Conservation (phyloP, 2,329 filamentous ascomycete species). For the Trichophyton verrucosum region DNA sequence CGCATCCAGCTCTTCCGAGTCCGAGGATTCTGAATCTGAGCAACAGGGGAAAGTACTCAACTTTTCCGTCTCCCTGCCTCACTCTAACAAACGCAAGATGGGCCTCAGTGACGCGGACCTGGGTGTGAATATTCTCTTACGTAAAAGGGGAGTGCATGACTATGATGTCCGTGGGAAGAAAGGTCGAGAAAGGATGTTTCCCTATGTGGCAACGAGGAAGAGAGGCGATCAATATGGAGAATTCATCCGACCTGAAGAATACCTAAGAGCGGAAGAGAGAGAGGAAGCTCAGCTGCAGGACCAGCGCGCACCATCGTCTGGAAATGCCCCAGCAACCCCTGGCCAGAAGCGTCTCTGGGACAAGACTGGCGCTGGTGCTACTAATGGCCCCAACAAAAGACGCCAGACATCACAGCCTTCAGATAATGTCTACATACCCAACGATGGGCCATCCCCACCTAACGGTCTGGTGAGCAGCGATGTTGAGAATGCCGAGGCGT, state of each 20-base stretch:
- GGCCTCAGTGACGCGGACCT: slow-evolving; percentile 80
- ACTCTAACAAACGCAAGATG: slow-evolving; percentile 73
- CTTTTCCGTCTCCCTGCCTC: slow-evolving; percentile 70
- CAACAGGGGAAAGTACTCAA: slow-evolving; percentile 88
- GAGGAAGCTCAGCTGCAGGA: slow-evolving; percentile 60
- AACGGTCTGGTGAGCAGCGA: slow-evolving; percentile 14
- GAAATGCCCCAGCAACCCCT: slow-evolving; percentile 49
- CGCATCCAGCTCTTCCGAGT: slow-evolving; percentile 74
- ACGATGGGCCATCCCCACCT: slow-evolving; percentile 36
- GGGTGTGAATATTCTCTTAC: slow-evolving; percentile 78
- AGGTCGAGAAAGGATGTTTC: slow-evolving; percentile 85
- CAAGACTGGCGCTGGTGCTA: slow-evolving; percentile 43
- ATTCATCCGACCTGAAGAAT: slow-evolving; percentile 85
- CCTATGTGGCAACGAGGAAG: slow-evolving; percentile 65
- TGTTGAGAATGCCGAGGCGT: slow-evolving; percentile 46
- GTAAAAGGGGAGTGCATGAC: slow-evolving; percentile 82
- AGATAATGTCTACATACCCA: slow-evolving; percentile 23
- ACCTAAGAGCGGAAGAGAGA: slow-evolving; percentile 80
- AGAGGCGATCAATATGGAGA: slow-evolving; percentile 88
- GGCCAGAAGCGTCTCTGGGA: slow-evolving; percentile 95
- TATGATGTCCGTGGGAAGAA: slow-evolving; percentile 86
- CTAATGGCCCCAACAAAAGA: slow-evolving; percentile 46
- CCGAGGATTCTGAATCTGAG: slow-evolving; percentile 78
- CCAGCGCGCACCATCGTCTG: slow-evolving; percentile 37
- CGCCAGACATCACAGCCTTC: slow-evolving; percentile 34